These are phyloP conservation scores for Lipomyces mesembrius DNA, from an alignment of 805 yeast species.

Conservation along the genomic window DNA sequence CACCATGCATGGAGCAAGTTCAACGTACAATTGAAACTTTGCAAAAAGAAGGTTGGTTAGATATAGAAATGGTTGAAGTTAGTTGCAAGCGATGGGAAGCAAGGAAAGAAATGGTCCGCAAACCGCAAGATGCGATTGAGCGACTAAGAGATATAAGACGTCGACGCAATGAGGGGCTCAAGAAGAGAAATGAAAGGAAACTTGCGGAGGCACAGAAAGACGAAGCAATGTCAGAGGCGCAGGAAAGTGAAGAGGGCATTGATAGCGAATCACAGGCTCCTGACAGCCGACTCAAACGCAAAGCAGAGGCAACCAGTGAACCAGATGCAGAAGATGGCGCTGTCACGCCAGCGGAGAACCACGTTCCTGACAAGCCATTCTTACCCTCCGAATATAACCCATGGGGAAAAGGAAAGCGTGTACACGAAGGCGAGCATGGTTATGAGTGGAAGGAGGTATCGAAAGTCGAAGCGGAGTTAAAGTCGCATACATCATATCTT, in stretches of 20 bases:
- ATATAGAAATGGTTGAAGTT: conserved; percentile 90
- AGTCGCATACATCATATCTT: conserved; percentile 90
- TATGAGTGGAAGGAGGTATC: conserved; percentile 86
- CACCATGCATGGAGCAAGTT: conserved; percentile 98
- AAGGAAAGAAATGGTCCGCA: conserved; percentile 83
- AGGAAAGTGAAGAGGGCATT: conserved; percentile 42
- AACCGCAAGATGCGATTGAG: conserved; percentile 76
- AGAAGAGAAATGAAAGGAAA: conserved; percentile 41
- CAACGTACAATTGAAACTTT: conserved; percentile 79
- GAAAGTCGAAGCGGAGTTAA: conserved; percentile 79
- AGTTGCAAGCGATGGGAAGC: conserved; percentile 87
- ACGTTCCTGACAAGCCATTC: conserved; percentile 4
- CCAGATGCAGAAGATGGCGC: conserved; percentile 10
- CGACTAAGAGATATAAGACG: conserved; percentile 79
- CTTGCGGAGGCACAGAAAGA: conserved; percentile 22
- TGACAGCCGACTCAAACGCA: conserved; percentile 26
- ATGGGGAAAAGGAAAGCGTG: conserved; percentile 85
- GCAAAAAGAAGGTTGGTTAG: conserved; percentile 77
- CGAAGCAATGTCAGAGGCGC: conserved; percentile 39
- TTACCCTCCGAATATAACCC: conserved; percentile 50
- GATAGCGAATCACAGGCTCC: neutral
- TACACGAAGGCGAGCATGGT: conserved; percentile 82
- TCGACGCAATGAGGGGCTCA: conserved; percentile 60
- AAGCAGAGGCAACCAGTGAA: conserved; percentile 28
- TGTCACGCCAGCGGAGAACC: neutral